Conservation (phyloP, 805 yeast genomes). For the Yamadazyma endophytica region DNA sequence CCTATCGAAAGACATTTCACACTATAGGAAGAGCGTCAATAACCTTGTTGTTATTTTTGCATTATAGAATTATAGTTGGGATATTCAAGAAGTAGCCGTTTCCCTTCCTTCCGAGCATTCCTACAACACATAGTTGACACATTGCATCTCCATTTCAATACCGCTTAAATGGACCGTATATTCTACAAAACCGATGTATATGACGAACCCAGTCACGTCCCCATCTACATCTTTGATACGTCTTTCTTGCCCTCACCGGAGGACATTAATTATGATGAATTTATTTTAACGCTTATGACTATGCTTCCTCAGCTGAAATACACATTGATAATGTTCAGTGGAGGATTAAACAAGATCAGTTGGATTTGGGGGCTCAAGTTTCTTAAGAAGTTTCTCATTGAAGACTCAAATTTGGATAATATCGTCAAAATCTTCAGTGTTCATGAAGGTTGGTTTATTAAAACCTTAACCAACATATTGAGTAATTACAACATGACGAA, state of each 20-base stretch:
- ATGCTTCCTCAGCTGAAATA: slow-evolving; percentile 61
- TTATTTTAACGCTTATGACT: slow-evolving; percentile 53
- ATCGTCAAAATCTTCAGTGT: slow-evolving; percentile 69
- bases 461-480: slow-evolving; percentile 70
- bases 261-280: slow-evolving; percentile 38
- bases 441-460: slow-evolving; percentile 87
- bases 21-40: too few relatives aligned
- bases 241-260: slow-evolving; percentile 68
- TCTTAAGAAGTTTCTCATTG: slow-evolving; percentile 48
- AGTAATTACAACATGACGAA: slow-evolving; percentile 50
- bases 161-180: slow-evolving; percentile 14
- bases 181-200: slow-evolving; percentile 7
- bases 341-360: slow-evolving; percentile 65
- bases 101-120: too few relatives aligned
- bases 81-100: too few relatives aligned
- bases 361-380: slow-evolving; percentile 70
- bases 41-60: too few relatives aligned
- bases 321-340: slow-evolving; percentile 71
- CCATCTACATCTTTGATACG: slow-evolving; percentile 80
- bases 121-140: too few relatives aligned
- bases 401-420: slow-evolving; percentile 42
- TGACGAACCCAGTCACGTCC: slow-evolving; percentile 29
- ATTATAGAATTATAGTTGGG: too few relatives aligned
- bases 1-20: too few relatives aligned
- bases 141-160: too few relatives aligned